These are phyloP conservation scores for Liriodendron chinense DNA, from an alignment of 164 flowering plant species.

Conservation along the genomic window DNA sequence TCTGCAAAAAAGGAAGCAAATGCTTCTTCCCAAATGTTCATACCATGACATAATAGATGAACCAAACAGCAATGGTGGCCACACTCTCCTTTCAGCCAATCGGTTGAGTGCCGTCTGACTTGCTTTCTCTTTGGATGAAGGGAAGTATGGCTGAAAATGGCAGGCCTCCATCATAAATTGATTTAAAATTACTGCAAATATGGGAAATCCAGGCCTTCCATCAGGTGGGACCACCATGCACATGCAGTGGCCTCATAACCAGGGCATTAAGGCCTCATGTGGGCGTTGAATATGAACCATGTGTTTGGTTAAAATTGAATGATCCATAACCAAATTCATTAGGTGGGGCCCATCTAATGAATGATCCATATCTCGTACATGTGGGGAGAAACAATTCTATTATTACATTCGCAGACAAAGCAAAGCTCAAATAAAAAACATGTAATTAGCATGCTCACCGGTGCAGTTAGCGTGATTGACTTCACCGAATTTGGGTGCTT, in stretches of 20 bases:
- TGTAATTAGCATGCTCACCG: conserved; percentile 39
- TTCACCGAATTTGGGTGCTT: conserved; percentile 48
- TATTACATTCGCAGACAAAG: neutral
- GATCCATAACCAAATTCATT: too few species aligned
- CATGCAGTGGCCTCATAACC: too few species aligned
- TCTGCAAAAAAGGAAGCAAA: conserved; percentile 66
- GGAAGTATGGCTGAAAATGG: conserved; percentile 59
- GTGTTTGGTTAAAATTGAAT: too few species aligned
- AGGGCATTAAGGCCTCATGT: too few species aligned
- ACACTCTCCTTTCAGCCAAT: conserved; percentile 54
- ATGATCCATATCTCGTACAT: neutral
- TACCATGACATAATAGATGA: conserved; percentile 87
- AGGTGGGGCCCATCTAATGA: neutral
- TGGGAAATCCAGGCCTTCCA: too few species aligned
- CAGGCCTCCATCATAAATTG: neutral
- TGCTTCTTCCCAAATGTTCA: conserved; percentile 76
- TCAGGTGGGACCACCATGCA: too few species aligned
- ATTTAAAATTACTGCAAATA: too few species aligned
- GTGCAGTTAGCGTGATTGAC: conserved; percentile 67
- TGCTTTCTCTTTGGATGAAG: conserved; percentile 35
- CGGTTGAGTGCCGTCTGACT: conserved; percentile 34
- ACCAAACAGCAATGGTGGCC: conserved; percentile 73
- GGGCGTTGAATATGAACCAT: too few species aligned
- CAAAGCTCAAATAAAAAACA: neutral
- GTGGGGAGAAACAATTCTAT: neutral